These are phyloP conservation scores for Imleria badia DNA, from an alignment of 768 basidiomycete species.

Conservation along the genomic window DNA sequence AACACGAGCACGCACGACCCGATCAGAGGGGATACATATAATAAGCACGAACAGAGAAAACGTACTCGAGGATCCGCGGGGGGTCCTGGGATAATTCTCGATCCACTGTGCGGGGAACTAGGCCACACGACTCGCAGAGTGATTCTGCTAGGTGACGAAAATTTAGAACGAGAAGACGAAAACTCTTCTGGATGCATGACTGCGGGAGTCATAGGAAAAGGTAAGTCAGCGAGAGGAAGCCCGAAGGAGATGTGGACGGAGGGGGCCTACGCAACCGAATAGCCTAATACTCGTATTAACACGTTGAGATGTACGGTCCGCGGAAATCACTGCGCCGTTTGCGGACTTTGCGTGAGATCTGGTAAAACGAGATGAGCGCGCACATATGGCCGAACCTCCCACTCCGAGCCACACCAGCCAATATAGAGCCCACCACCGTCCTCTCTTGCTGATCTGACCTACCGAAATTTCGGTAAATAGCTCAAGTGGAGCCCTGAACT, in stretches of 20 bases:
- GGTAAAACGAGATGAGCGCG: constrained; percentile 11
- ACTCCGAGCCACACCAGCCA: background rate
- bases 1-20: constrained; percentile 9
- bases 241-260: constrained; percentile 10
- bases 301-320: constrained; percentile 25
- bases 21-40: constrained; percentile 29
- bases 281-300: constrained; percentile 23
- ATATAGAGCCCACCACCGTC: background rate
- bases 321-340: constrained; percentile 32
- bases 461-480: background rate
- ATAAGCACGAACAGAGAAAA: constrained; percentile 19
- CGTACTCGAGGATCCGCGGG: constrained; percentile 32
- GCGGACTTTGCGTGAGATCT: constrained; percentile 28
- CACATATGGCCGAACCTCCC: background rate
- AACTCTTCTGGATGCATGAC: constrained; percentile 11
- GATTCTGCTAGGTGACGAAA: constrained; percentile 1
- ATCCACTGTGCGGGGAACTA: constrained; percentile 31
- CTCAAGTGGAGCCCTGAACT: background rate
- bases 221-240: constrained; percentile 18
- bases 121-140: constrained; percentile 14
- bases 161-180: constrained; percentile 8
- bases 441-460: constrained; percentile 6
- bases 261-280: constrained; percentile 23
- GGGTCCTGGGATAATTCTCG: constrained; percentile 27
- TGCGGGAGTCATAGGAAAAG: constrained; percentile 10